Percentiles rank a stretch among this genome's conserved stretches.
Evolutionary conservation across 805 yeast genomes (phyloP).

Genomic region (Candida nemodendra): DNA sequence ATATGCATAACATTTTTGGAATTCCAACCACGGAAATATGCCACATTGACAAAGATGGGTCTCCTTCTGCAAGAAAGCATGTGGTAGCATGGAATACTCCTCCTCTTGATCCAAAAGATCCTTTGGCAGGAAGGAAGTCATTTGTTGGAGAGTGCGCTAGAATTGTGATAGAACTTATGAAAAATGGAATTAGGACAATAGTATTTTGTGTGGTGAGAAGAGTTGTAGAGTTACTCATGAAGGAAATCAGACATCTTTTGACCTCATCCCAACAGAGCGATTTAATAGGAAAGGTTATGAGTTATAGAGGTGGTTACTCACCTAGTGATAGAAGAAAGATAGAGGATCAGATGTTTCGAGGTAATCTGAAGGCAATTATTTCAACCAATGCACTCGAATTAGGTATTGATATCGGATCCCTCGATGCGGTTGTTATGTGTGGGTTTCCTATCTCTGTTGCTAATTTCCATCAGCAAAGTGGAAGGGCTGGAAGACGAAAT

Average conservation of each 20-base stretch:
- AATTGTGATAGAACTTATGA: slow-evolving; percentile 62
- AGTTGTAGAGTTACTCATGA: slow-evolving; percentile 84
- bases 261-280: slow-evolving; percentile 44
- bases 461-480: slow-evolving; percentile 92
- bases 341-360: slow-evolving; percentile 87
- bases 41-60: slow-evolving; percentile 77
- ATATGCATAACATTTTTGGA: slow-evolving; percentile 76
- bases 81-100: slow-evolving; percentile 88
- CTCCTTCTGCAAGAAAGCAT: slow-evolving; percentile 79
- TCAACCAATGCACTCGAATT: slow-evolving; percentile 95
- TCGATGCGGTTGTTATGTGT: slow-evolving; percentile 88
- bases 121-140: slow-evolving; percentile 59
- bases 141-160: slow-evolving; percentile 77
- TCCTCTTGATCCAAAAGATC: slow-evolving; percentile 54
- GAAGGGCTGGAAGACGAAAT: slow-evolving; percentile 91
- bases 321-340: slow-evolving; percentile 82
- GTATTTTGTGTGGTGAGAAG: slow-evolving; percentile 87
- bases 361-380: slow-evolving; percentile 78
- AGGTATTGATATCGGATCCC: slow-evolving; percentile 91
- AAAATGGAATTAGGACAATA: slow-evolving; percentile 70
- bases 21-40: slow-evolving; percentile 46
- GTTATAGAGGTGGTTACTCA: slow-evolving; percentile 94
- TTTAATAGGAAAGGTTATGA: slow-evolving; percentile 68
- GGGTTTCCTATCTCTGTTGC: slow-evolving; percentile 90
- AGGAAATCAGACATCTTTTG: slow-evolving; percentile 65